Evolutionary conservation across 2,329 filamentous ascomycete genomes (phyloP).

Genomic region (Clonostachys chloroleuca): DNA sequence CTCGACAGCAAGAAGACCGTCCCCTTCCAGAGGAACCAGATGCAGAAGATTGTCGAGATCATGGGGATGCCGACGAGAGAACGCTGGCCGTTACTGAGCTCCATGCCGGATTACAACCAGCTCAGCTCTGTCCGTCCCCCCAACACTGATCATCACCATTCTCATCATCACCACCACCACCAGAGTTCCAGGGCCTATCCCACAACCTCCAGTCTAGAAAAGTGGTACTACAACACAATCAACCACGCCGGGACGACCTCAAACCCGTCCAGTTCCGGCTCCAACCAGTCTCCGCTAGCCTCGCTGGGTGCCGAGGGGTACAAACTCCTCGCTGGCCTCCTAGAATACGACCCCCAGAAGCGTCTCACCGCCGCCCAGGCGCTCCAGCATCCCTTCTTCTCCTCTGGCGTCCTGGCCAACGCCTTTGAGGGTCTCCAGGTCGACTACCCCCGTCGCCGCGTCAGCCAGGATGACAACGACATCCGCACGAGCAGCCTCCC

Average conservation of each 20-base stretch:
- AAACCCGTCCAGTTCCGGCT: constrained; percentile 5
- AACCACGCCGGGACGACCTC: constrained; percentile 44
- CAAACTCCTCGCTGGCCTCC: constrained; percentile 72
- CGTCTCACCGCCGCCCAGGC: constrained; percentile 84
- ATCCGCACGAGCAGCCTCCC: constrained; percentile 86
- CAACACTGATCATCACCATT: constrained; percentile 39
- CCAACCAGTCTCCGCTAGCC: constrained; percentile 31
- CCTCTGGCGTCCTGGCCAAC: constrained; percentile 68
- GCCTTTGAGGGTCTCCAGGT: constrained; percentile 88
- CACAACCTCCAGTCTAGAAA: constrained; percentile 58
- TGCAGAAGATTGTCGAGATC: constrained; percentile 98
- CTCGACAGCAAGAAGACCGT: constrained; percentile 98
- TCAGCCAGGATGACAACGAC: constrained; percentile 94
- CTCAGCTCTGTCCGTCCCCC: constrained; percentile 53
- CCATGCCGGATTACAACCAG: constrained; percentile 84
- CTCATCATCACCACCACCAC: constrained; percentile 42
- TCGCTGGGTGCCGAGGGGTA: constrained; percentile 74
- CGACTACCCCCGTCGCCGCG: constrained; percentile 84
- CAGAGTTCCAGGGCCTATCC: constrained; percentile 19
- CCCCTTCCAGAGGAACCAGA: constrained; percentile 95
- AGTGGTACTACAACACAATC: constrained; percentile 73
- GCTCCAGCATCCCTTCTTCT: constrained; percentile 88
- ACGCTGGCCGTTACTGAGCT: constrained; percentile 76
- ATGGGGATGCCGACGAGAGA: constrained; percentile 88
- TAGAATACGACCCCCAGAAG: constrained; percentile 91